A percentile compares a stretch with the other conserved stretches of the same genome.
Conservation (phyloP, 78 protist species). For the Dictyostelium firmibasis region DNA sequence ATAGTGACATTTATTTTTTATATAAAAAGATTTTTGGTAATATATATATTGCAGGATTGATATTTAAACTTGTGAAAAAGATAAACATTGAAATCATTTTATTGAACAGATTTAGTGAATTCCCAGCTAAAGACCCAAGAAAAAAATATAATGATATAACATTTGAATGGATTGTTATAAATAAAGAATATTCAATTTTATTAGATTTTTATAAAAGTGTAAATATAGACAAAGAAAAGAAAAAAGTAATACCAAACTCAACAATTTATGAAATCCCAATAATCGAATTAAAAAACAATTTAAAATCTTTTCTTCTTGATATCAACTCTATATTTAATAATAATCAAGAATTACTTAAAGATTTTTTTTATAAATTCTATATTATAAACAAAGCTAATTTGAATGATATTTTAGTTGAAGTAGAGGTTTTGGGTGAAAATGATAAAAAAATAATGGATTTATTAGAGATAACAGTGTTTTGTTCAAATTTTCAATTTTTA, state of each 20-base stretch:
- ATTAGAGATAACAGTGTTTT: background rate
- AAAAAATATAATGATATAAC: background rate
- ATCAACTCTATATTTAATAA: no score
- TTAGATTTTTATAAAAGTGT: background rate
- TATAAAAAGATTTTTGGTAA: background rate
- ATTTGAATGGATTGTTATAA: background rate
- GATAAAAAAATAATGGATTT: background rate
- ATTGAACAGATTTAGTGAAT: background rate
- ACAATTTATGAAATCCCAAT: no score
- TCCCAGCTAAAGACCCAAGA: background rate
- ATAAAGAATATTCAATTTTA: background rate
- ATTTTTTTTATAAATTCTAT: background rate
- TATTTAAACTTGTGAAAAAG: background rate
- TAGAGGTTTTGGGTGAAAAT: background rate
- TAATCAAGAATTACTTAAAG: background rate
- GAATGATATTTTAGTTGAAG: background rate
- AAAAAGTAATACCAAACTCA: background rate
- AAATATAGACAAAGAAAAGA: background rate
- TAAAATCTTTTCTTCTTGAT: no score
- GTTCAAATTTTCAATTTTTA: background rate
- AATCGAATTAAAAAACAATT: no score
- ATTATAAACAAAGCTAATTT: background rate
- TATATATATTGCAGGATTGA: background rate
- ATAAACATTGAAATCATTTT: background rate
- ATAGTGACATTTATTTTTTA: background rate